Base-by-base conservation (phyloP, 2,329 filamentous ascomycete species). In the Hypoxylon sp. region DNA sequence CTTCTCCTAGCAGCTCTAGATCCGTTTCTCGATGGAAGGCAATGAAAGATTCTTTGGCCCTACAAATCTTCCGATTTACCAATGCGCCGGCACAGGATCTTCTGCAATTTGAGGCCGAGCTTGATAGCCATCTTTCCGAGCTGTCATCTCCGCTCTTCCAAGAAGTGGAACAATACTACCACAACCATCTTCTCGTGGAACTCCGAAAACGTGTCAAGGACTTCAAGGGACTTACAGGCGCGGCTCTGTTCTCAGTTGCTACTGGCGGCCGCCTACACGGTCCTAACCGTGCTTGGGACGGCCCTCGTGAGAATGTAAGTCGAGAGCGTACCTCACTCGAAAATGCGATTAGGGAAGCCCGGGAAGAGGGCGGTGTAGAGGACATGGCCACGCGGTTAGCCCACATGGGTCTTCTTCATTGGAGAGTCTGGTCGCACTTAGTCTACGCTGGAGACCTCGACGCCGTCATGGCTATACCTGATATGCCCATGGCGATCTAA, bases 401-500 rank as follows among this genome's bases (percentile, higher is more conserved):
- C 5, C 95, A 98, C 76, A 88, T 98, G 48, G 90, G 92, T 13
- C 86, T 96, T 5, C 82, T 98, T 24, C 94, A 98, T 80, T 98
- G 94, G 94, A 88, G 93, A 53, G 91, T 97, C 2, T 98, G 94
- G 94, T 87, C 88, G 1, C 88, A 88, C 1, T 83, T 97, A 59
- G 89, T 92, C 11, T 97, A 97, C 77, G 71, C 81, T 13, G 80
- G 79, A 26, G 84, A 74, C 24, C 51, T 66, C 39, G 74, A 77
- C 44, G 69, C 53, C 24, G 70, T 77, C 37, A 68, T 75, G 60
- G 26, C 69, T 5, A 53, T 71, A 54, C 64, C 61, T 37, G 74
- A 76, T 51, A 69, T 74, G 48, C 33, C 73, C 14, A 74, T 74
- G 74, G 63, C 51, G 57, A 73, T 76, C 65, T 76, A 66, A 66